Percentiles rank a stretch among this genome's conserved stretches.
These are phyloP conservation scores for Aureoboletus auriporus DNA, from an alignment of 768 basidiomycete species.

Conservation along the genomic window DNA sequence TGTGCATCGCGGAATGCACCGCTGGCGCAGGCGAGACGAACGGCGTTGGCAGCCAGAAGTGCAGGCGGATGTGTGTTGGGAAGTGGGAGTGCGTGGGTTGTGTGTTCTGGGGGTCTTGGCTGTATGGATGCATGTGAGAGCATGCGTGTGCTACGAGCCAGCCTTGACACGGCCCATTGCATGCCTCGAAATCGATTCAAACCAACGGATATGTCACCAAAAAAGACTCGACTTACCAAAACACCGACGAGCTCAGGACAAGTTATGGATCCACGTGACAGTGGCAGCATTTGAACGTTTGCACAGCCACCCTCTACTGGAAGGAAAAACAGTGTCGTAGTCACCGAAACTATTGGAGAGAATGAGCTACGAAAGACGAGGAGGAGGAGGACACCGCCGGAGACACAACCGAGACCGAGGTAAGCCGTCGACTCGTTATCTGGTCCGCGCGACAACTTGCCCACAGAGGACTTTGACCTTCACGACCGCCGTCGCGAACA, in stretches of 20 bases:
- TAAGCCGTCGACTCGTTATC: slow-evolving; percentile 31
- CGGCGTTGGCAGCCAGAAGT: slow-evolving; percentile 45
- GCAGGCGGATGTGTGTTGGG: slow-evolving; percentile 7
- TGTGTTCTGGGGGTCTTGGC: no score
- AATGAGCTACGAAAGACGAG: slow-evolving; percentile 60
- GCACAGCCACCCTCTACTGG: no score
- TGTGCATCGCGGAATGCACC: slow-evolving; percentile 49
- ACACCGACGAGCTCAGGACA: no score
- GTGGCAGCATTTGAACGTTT: no score
- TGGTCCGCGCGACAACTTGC: not conserved
- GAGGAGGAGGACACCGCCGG: slow-evolving; percentile 44
- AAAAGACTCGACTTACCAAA: slow-evolving; percentile 12
- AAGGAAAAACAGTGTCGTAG: no score
- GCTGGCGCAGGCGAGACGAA: slow-evolving; percentile 42
- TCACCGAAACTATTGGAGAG: slow-evolving; percentile 6
- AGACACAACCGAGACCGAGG: slow-evolving; percentile 46
- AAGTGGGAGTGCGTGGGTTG: no score
- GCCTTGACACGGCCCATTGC: slow-evolving; percentile 62
- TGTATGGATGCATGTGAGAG: not conserved
- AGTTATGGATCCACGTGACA: slow-evolving; percentile 20
- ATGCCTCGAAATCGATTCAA: slow-evolving; percentile 38
- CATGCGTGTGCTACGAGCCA: slow-evolving; percentile 37
- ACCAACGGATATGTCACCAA: no score
- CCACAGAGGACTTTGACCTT: slow-evolving; percentile 55
- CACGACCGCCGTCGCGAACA: slow-evolving; percentile 64